phyloP scores from a whole-genome alignment of 805 yeast genomes.

The Monosporozyma solicola region DNA sequence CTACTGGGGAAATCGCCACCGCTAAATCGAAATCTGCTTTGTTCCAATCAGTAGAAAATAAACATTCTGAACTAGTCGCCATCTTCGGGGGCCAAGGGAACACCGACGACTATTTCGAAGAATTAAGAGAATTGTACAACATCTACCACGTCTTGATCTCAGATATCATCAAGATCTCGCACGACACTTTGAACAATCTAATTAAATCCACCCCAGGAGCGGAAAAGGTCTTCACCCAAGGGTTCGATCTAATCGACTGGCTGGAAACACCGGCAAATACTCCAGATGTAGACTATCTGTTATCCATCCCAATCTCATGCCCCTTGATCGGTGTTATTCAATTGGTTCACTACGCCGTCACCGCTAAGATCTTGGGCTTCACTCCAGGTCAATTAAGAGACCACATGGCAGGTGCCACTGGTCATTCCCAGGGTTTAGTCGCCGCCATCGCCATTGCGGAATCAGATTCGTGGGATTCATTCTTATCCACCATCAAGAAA shows the following conservation, averaged over 20 bases:
- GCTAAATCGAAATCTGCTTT: slow-evolving; percentile 48
- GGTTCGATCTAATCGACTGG: slow-evolving; percentile 85
- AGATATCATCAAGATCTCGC: slow-evolving; percentile 63
- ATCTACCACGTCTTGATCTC: slow-evolving; percentile 66
- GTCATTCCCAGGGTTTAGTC: slow-evolving; percentile 87
- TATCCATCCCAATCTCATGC: slow-evolving; percentile 89
- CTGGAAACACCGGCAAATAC: slow-evolving; percentile 73
- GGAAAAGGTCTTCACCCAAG: slow-evolving; percentile 85
- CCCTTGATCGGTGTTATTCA: slow-evolving; percentile 97
- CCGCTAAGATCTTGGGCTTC: slow-evolving; percentile 74
- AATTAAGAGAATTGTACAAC: slow-evolving; percentile 75
- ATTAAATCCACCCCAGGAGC: slow-evolving; percentile 67
- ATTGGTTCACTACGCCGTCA: slow-evolving; percentile 83
- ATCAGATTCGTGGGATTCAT: slow-evolving; percentile 77
- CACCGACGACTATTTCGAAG: slow-evolving; percentile 95
- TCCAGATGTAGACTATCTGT: slow-evolving; percentile 80
- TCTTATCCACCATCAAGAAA: slow-evolving; percentile 59
- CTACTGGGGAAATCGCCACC: slow-evolving; percentile 31
- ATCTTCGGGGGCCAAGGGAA: slow-evolving; percentile 99
- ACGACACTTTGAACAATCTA: slow-evolving; percentile 56
- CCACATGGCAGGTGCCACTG: slow-evolving; percentile 65
- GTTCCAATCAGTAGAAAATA: slow-evolving; percentile 50
- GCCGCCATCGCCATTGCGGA: slow-evolving; percentile 88
- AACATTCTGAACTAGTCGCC: slow-evolving; percentile 60
- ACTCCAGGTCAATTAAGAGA: slow-evolving; percentile 83